Conservation (phyloP, 2,329 filamentous ascomycete species). For the Cladorrhinum sp. region DNA sequence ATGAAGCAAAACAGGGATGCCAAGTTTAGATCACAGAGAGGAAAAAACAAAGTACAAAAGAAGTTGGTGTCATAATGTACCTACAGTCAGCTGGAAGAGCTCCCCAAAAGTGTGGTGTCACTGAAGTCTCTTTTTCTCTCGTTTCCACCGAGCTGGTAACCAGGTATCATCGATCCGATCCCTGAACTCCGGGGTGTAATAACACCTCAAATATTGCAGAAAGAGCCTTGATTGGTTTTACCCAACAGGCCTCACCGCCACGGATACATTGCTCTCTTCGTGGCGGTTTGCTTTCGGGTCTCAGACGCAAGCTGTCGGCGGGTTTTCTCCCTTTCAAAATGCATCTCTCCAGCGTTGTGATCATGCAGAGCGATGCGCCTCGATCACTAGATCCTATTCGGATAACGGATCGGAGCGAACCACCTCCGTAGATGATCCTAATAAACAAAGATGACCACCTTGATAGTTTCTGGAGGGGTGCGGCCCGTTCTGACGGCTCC, state of each 20-base stretch:
- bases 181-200: background rate
- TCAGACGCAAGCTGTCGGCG: background rate
- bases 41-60: background rate
- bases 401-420: background rate
- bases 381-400: background rate
- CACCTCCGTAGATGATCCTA: background rate
- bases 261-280: background rate
- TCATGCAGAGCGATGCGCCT: background rate
- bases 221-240: background rate
- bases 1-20: background rate
- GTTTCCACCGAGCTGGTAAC: background rate
- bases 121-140: background rate
- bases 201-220: background rate
- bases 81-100: no score
- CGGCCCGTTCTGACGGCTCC: no score
- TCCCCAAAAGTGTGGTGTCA: background rate
- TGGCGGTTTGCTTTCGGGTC: background rate
- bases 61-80: no score
- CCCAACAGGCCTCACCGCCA: background rate
- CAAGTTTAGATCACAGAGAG: background rate
- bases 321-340: background rate
- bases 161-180: background rate
- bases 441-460: no score
- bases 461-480: no score
- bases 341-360: background rate